phyloP scores from a whole-genome alignment of 1,284 basidiomycete species.

The Cryptococcus floricola region DNA sequence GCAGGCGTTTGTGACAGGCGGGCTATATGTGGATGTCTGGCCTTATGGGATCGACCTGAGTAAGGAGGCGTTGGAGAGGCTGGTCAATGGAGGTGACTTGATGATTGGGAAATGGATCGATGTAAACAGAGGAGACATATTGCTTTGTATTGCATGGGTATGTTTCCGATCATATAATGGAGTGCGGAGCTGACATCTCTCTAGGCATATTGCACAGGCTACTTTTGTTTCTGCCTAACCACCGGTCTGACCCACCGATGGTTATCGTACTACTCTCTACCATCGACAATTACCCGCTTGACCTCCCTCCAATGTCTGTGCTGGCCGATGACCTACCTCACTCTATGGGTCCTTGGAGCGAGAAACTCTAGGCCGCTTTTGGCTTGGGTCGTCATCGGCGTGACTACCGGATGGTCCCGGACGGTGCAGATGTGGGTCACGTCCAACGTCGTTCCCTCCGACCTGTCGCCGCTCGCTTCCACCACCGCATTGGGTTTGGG shows the following conservation, averaged over 20 bases:
- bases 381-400: conserved; percentile 51
- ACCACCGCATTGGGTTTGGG: not conserved
- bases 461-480: conserved; percentile 5
- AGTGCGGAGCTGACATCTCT: not conserved
- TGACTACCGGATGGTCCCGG: conserved; percentile 46
- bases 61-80: conserved; percentile 36
- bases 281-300: conserved; percentile 48
- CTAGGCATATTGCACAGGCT: conserved; percentile 47
- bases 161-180: not conserved
- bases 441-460: conserved; percentile 38
- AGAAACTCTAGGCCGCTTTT: conserved; percentile 36
- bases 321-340: conserved; percentile 50
- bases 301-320: conserved; percentile 51
- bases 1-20: conserved; percentile 30
- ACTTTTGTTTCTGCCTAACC: conserved; percentile 49
- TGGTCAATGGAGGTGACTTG: conserved; percentile 24
- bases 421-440: conserved; percentile 52
- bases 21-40: conserved; percentile 38
- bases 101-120: conserved; percentile 26
- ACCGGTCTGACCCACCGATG: conserved; percentile 50
- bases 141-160: conserved; percentile 41
- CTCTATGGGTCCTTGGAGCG: conserved; percentile 43
- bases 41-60: conserved; percentile 44
- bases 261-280: conserved; percentile 49
- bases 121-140: conserved; percentile 35